Conservation (phyloP, 2,329 filamentous ascomycete genomes). For the Colletotrichum sp. region DNA sequence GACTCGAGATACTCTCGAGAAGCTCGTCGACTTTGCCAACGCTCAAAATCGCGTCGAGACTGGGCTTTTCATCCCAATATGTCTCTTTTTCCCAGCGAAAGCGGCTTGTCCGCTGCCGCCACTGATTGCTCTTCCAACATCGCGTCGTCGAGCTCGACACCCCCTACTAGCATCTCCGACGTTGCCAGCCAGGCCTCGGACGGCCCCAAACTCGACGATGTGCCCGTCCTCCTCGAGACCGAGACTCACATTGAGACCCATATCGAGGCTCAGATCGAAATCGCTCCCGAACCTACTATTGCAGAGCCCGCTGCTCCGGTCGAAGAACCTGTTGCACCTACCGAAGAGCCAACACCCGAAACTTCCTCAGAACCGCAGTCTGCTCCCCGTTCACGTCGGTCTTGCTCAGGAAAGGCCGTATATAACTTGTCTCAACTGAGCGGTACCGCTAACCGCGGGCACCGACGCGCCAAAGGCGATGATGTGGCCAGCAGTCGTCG, state of each 20-base stretch:
- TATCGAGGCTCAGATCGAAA: slow-evolving; percentile 15
- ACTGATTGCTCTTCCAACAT: slow-evolving; percentile 53
- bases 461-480: slow-evolving; percentile 58
- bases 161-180: slow-evolving; percentile 71
- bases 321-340: background rate
- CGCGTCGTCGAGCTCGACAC: slow-evolving; percentile 66
- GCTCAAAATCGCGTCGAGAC: slow-evolving; percentile 21
- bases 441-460: slow-evolving; percentile 66
- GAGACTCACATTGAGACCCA: slow-evolving; percentile 12
- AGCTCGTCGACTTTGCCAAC: background rate
- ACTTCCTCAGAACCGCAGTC: slow-evolving; percentile 29
- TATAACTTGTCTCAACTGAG: slow-evolving; percentile 72
- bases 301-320: background rate
- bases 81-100: slow-evolving; percentile 29
- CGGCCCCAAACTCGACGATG: slow-evolving; percentile 38
- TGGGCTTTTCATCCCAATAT: slow-evolving; percentile 30
- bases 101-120: slow-evolving; percentile 32
- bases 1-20: background rate
- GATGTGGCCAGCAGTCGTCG: slow-evolving; percentile 46
- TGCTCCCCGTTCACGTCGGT: slow-evolving; percentile 57
- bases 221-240: slow-evolving; percentile 21
- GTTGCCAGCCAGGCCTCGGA: slow-evolving; percentile 61
- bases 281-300: background rate
- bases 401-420: slow-evolving; percentile 59
- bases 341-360: background rate